A percentile compares a stretch with the other conserved stretches of the same genome.
Conservation (phyloP, 1,284 basidiomycete genomes). For the Microbotryomycetes sp. region DNA sequence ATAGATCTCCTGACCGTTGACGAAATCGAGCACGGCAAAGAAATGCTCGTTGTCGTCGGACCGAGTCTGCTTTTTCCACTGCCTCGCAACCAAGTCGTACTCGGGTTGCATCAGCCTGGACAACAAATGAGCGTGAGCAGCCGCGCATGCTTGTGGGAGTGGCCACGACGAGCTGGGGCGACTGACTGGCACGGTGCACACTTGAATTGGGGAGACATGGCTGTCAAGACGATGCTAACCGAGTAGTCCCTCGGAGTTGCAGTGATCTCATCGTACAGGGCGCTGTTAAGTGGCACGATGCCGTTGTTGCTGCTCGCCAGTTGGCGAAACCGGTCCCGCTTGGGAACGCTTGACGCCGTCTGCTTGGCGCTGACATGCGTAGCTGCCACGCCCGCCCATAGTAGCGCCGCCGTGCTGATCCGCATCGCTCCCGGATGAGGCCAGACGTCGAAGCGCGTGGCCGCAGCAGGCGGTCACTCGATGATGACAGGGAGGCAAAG, state of each 20-base stretch:
- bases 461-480: too few relatives aligned
- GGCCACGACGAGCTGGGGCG: not conserved
- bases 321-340: slow-evolving; percentile 50
- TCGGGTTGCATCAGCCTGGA: slow-evolving; percentile 76
- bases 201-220: slow-evolving; percentile 65
- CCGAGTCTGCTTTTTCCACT: slow-evolving; percentile 52
- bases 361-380: not conserved
- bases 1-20: slow-evolving; percentile 64
- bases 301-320: slow-evolving; percentile 60
- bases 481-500: too few relatives aligned
- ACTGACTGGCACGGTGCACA: slow-evolving; percentile 46
- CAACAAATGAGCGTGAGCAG: not conserved
- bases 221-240: slow-evolving; percentile 74
- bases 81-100: slow-evolving; percentile 66
- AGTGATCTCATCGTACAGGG: slow-evolving; percentile 62
- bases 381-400: not conserved
- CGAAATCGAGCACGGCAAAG: slow-evolving; percentile 85
- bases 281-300: slow-evolving; percentile 67
- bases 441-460: too few relatives aligned
- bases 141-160: not conserved
- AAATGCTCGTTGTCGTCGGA: slow-evolving; percentile 59
- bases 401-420: not conserved
- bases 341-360: not conserved
- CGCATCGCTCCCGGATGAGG: too few relatives aligned
- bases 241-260: slow-evolving; percentile 67